Percentiles rank a stretch among this genome's conserved stretches.
Evolutionary conservation across 257 asterid genomes (phyloP).

Genomic region (Scutellaria galericulata): DNA sequence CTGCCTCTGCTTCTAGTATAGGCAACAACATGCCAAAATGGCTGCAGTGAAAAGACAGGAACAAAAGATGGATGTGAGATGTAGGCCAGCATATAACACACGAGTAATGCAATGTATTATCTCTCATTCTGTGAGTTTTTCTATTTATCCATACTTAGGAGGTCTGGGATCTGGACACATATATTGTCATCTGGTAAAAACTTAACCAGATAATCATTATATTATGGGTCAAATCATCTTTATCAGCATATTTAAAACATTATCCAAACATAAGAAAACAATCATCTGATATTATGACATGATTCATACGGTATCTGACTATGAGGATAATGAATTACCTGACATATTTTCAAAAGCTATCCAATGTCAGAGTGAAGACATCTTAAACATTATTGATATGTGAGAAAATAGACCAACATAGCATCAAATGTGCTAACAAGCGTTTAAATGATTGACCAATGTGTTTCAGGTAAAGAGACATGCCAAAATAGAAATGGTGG

Average conservation of each 20-base stretch:
- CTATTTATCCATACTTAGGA: neutral
- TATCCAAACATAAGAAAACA: neutral
- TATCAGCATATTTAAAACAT: constrained; percentile 4
- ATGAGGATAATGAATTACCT: neutral
- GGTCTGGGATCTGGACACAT: constrained; percentile 5
- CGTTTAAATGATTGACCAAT: constrained; percentile 13
- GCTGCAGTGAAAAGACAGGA: constrained; percentile 58
- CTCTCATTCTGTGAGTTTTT: neutral
- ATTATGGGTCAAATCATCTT: constrained; percentile 13
- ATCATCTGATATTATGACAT: neutral
- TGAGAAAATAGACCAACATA: neutral
- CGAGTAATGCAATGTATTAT: constrained; percentile 23
- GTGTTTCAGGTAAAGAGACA: neutral
- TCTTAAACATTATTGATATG: neutral
- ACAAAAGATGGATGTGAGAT: constrained; percentile 25
- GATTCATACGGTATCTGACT: constrained; percentile 5
- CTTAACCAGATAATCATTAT: constrained; percentile 13
- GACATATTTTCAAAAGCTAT: constrained; percentile 21
- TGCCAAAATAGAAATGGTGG: constrained; percentile 14
- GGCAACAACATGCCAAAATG: constrained; percentile 88
- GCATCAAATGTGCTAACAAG: constrained; percentile 22
- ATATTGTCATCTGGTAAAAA: constrained; percentile 9
- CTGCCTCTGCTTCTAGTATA: constrained; percentile 68
- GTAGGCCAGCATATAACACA: constrained; percentile 27
- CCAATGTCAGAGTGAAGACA: neutral